Evolutionary conservation across 78 protist genomes (phyloP).

Genomic region (Cavenderia fasciculata): DNA sequence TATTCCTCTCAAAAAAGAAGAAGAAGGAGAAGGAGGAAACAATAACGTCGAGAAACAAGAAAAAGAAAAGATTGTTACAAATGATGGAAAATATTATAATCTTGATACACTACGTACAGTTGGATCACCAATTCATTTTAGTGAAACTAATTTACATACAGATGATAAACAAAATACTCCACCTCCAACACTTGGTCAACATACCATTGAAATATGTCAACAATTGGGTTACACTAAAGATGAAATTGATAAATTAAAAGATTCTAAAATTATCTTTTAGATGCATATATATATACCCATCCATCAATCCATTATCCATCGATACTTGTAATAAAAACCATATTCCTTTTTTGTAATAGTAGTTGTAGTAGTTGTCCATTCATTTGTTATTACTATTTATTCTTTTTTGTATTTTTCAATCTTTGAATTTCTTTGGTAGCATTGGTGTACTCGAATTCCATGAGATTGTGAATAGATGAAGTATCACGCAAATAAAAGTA

Average conservation of each 20-base stretch:
- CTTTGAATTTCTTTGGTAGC: neutral
- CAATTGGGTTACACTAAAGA: neutral
- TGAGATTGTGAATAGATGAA: conserved; percentile 19
- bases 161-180: conserved; percentile 1
- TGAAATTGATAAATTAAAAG: conserved; percentile 4
- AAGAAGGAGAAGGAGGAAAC: neutral
- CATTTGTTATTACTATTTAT: no score
- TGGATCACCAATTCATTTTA: conserved; percentile 76
- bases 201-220: conserved; percentile 17
- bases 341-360: no score
- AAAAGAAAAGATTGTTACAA: neutral
- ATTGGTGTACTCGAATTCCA: conserved; percentile 58
- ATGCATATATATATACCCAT: no score
- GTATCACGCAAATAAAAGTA: conserved; percentile 57
- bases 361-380: no score
- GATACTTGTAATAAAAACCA: no score
- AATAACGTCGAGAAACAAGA: neutral
- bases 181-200: conserved; percentile 72
- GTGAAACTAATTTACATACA: conserved; percentile 48
- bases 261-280: conserved; percentile 25
- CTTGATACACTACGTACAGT: conserved; percentile 21
- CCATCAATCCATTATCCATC: no score
- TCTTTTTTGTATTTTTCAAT: no score
- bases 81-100: conserved; percentile 1
- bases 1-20: neutral